These are phyloP conservation scores for Brassica incana DNA, from an alignment of 345 rosid species.

Conservation along the genomic window DNA sequence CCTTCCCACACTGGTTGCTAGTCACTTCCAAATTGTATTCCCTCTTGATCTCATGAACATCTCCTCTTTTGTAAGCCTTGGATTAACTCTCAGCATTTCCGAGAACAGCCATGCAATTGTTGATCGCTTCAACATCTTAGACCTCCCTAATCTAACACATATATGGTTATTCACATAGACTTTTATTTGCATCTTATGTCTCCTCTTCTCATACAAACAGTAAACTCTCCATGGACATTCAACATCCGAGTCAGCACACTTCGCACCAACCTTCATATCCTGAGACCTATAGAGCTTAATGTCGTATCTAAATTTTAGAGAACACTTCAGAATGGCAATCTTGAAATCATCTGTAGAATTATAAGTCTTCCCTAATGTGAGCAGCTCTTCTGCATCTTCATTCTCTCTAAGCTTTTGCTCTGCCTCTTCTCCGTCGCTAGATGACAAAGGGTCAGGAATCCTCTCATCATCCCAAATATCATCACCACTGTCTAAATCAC, in stretches of 20 bases:
- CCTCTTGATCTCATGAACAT: neutral
- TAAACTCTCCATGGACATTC: neutral
- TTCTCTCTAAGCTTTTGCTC: neutral
- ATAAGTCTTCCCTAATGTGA: neutral
- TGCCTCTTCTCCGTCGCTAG: neutral
- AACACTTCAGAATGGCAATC: neutral
- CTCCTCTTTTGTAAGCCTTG: neutral
- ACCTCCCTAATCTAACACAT: neutral
- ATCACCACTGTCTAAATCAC: neutral
- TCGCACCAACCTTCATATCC: neutral
- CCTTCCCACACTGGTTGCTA: neutral
- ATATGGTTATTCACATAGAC: neutral
- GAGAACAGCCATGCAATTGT: neutral
- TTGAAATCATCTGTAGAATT: neutral
- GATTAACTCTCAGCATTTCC: neutral
- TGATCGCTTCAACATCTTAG: neutral
- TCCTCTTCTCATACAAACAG: neutral
- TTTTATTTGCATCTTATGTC: neutral
- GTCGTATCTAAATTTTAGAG: neutral
- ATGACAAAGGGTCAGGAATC: neutral
- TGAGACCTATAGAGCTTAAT: neutral
- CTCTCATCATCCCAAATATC: neutral
- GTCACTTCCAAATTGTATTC: neutral
- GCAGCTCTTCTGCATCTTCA: neutral
- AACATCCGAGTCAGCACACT: neutral